phyloP scores from a whole-genome alignment of 2,329 filamentous ascomycete genomes.

The Coleophoma eucalyptorum region DNA sequence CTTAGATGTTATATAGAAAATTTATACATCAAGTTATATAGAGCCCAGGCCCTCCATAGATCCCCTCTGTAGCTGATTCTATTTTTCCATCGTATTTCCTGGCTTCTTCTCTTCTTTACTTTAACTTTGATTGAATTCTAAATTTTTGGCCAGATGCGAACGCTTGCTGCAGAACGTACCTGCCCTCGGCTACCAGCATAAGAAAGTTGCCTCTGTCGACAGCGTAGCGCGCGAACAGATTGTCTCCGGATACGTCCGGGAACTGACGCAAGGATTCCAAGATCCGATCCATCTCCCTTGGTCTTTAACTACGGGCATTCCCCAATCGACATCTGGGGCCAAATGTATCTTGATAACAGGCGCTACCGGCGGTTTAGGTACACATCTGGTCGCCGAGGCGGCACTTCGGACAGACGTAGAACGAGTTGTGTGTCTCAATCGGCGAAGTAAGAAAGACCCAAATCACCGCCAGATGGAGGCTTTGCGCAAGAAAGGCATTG shows the following conservation, averaged over 20 bases:
- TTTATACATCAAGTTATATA: too few relatives aligned
- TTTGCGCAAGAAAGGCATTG: constrained; percentile 21
- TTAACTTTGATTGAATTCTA: too few relatives aligned
- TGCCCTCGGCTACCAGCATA: too few relatives aligned
- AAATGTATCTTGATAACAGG: constrained; percentile 31
- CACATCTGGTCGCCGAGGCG: constrained; percentile 29
- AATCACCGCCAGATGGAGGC: constrained; percentile 30
- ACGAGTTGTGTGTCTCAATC: constrained; percentile 42
- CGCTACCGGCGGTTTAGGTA: constrained; percentile 32
- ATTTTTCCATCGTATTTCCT: too few relatives aligned
- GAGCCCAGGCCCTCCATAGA: too few relatives aligned
- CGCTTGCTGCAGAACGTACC: too few relatives aligned
- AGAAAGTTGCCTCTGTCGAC: too few relatives aligned
- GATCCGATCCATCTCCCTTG: neutral
- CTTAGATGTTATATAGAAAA: too few relatives aligned
- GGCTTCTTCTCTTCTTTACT: too few relatives aligned
- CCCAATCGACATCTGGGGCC: neutral
- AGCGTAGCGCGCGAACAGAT: constrained; percentile 1
- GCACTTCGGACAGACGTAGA: constrained; percentile 21
- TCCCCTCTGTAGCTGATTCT: too few relatives aligned
- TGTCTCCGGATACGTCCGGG: neutral
- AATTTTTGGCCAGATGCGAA: too few relatives aligned
- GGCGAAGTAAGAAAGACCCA: constrained; percentile 25
- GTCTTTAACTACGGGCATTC: neutral
- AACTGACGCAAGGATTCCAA: neutral